phyloP scores from a whole-genome alignment of 495 filamentous ascomycete genomes.

The Mytilinidion resinicola region DNA sequence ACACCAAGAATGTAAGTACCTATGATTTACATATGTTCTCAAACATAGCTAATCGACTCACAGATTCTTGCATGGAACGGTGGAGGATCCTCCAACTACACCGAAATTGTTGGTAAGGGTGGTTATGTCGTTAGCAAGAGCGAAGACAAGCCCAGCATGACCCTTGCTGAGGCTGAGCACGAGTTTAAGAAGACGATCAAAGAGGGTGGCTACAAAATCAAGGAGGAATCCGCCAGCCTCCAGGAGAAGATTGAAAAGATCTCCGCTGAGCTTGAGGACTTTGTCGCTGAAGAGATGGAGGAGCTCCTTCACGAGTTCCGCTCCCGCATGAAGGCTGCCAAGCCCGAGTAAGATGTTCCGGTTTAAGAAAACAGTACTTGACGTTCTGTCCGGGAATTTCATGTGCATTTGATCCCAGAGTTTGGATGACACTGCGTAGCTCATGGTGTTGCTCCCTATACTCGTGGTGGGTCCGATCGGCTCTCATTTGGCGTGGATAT shows the following conservation, averaged over 20 bases:
- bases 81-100: conserved; percentile 86
- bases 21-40: neutral
- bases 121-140: conserved; percentile 41
- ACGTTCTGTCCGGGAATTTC: neutral
- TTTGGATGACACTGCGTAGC: neutral
- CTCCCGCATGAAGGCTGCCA: neutral
- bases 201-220: conserved; percentile 12
- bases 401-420: neutral
- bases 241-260: conserved; percentile 32
- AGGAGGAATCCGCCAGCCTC: conserved; percentile 12
- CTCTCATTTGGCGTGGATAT: neutral
- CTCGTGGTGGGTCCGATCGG: neutral
- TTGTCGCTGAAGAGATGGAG: conserved; percentile 62
- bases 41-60: conserved; percentile 10
- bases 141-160: conserved; percentile 13
- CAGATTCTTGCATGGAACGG: conserved; percentile 97
- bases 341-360: neutral
- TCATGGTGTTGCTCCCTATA: neutral
- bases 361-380: neutral
- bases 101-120: conserved; percentile 68
- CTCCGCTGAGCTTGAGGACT: conserved; percentile 51
- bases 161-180: conserved; percentile 20
- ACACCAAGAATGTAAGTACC: conserved; percentile 68
- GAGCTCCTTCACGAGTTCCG: conserved; percentile 58
- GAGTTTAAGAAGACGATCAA: conserved; percentile 19